Evolutionary conservation across 345 rosid genomes (phyloP).

Genomic region (Boechera retrofracta): DNA sequence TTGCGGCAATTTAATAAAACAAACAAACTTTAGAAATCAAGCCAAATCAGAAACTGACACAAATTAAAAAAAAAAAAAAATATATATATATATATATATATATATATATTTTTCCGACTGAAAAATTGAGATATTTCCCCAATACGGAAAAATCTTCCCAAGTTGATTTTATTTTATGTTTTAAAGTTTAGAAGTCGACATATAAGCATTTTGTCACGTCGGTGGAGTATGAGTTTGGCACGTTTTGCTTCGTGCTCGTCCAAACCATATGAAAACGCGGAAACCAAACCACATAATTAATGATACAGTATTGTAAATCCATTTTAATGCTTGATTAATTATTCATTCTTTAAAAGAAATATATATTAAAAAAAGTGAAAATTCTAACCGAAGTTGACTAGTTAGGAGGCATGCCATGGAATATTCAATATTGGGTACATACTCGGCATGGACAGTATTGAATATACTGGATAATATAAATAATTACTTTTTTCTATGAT

Average conservation of each 20-base stretch:
- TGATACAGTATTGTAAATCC: not conserved
- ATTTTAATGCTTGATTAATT: not conserved
- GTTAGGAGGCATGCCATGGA: conserved; percentile 28
- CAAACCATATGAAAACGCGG: conserved; percentile 38
- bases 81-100: too few species aligned
- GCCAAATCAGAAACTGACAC: conserved; percentile 1
- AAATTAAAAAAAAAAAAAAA: not conserved
- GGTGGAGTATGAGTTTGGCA: conserved; percentile 36
- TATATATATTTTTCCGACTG: not conserved
- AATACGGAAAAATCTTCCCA: not conserved
- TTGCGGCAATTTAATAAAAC: not conserved
- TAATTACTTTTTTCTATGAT: not conserved
- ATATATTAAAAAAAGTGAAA: too few species aligned
- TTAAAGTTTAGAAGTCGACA: not conserved
- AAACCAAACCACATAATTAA: not conserved
- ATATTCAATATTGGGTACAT: conserved; percentile 15
- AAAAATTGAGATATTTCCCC: not conserved
- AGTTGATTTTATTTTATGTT: not conserved
- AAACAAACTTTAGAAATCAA: not conserved
- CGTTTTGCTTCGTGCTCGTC: conserved; percentile 41
- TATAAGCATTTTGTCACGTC: conserved; percentile 15
- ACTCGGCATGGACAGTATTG: conserved; percentile 21
- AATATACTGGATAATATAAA: conserved; percentile 26
- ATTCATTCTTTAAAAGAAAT: not conserved
- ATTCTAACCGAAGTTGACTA: conserved; percentile 25